Base-by-base conservation (phyloP, 139 green algal genomes). In the Auxenochlorella pyrenoidosa region DNA sequence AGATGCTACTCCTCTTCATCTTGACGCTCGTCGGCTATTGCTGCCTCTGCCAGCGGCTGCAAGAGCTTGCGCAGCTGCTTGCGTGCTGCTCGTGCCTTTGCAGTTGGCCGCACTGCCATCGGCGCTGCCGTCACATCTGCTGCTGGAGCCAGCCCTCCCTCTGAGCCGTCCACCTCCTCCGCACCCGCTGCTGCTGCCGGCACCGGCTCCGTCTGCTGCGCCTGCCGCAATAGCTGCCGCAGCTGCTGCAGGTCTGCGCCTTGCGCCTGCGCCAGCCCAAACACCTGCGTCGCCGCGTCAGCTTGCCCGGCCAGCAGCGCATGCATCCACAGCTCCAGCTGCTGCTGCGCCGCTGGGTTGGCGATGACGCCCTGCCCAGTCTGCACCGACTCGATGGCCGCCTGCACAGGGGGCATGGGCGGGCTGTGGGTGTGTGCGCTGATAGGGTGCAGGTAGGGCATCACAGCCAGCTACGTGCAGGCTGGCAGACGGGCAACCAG, bases 31-130 rank as follows among this genome's bases (percentile, higher is more conserved):
- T 47, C 40, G 3, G 5, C 81, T 6, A 86, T 16, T 12, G 60
- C 15, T 13, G 30, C 38, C 63, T 38, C n/a, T 15, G 81, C 81
- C 43, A 86, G 41, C 8, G 60, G 63, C 38, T 76, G 63, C 40
- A 86, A 68, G 59, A 86, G 81, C 63, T 77, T 77, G 63, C 81
- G 60, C 8, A 86, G 81, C 81, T 86, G 81, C 81, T 86, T 86
- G 58, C 81, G 68, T 2, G 79, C 79, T 34, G 79, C 24, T 6
- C 38, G 40, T 5, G 81, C 81, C 59, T 86, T 86, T 32, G 65
- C 43, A 0, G 60, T 77, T 21, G 65, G 63, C 32, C 81, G 63
- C 36, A 30, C 28, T 16, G n/a, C 51, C 18, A 51, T 51, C 44
- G 76, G 44, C 2, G 47, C 76, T 58, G 76, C 40, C 75, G 40